Percentiles rank a stretch among this genome's conserved stretches.
These are phyloP conservation scores for Sonneratia caseolaris DNA, from an alignment of 345 rosid genomes.

Conservation along the genomic window DNA sequence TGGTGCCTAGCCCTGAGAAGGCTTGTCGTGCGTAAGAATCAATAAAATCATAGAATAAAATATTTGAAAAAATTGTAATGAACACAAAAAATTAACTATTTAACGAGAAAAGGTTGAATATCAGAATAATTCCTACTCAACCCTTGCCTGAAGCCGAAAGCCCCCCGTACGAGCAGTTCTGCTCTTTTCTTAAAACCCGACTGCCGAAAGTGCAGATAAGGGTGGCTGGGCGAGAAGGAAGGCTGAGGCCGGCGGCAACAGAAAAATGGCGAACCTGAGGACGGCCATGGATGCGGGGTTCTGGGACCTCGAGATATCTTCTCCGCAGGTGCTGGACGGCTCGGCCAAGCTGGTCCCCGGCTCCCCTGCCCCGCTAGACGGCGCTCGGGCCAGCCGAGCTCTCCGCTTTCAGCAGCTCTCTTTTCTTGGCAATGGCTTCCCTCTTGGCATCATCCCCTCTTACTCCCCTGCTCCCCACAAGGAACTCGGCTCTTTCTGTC, in stretches of 20 bases:
- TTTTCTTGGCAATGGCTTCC: slow-evolving; percentile 55
- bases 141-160: too few species aligned
- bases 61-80: too few species aligned
- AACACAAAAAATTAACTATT: too few species aligned
- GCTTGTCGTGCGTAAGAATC: too few species aligned
- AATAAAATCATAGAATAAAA: too few species aligned
- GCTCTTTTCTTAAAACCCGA: background rate
- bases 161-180: too few species aligned
- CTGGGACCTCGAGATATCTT: slow-evolving; percentile 66
- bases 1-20: too few species aligned
- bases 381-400: slow-evolving; percentile 50
- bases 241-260: background rate
- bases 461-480: slow-evolving; percentile 36
- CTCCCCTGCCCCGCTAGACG: slow-evolving; percentile 59
- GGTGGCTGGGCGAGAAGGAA: background rate
- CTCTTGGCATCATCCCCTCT: slow-evolving; percentile 73
- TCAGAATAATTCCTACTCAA: too few species aligned
- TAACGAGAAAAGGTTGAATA: too few species aligned
- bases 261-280: slow-evolving; percentile 56
- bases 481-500: slow-evolving; percentile 57
- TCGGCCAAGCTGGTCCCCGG: slow-evolving; percentile 69
- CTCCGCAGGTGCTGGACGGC: slow-evolving; percentile 56
- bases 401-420: slow-evolving; percentile 87
- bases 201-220: background rate
- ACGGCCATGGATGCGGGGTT: slow-evolving; percentile 74